These are phyloP conservation scores for Phytophthora pinifolia DNA, from an alignment of 352 stramenopile species.

Conservation along the genomic window DNA sequence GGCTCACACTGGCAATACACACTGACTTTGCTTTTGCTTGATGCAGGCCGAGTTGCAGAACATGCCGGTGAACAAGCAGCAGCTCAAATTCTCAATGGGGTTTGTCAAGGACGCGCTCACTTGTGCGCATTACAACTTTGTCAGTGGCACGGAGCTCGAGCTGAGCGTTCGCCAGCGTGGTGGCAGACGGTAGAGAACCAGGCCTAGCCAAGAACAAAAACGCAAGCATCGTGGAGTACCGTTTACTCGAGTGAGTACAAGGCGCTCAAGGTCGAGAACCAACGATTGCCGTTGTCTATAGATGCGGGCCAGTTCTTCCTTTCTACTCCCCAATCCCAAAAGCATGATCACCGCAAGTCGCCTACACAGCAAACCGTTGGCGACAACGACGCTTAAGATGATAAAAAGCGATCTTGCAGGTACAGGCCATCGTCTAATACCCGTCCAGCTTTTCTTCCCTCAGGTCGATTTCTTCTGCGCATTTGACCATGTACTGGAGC, in stretches of 20 bases:
- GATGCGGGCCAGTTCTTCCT: not conserved
- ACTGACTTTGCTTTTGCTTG: conserved; percentile 2
- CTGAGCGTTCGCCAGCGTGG: conserved; percentile 82
- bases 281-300: conserved; percentile 11
- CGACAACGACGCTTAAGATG: conserved; percentile 8
- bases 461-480: conserved; percentile 74
- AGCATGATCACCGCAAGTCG: conserved; percentile 4
- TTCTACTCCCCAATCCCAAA: conserved; percentile 5
- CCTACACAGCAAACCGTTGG: conserved; percentile 10
- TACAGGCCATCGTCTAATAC: conserved; percentile 16
- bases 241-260: too few species aligned
- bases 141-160: conserved; percentile 68
- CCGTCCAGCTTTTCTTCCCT: conserved; percentile 76
- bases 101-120: conserved; percentile 93
- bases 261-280: not conserved
- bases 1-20: not conserved
- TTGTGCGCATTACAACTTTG: conserved; percentile 88
- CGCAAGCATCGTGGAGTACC: not conserved
- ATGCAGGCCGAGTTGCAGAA: conserved; percentile 68
- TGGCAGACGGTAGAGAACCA: conserved; percentile 51
- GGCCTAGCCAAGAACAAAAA: not conserved
- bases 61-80: conserved; percentile 96
- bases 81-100: conserved; percentile 90
- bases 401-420: conserved; percentile 10
- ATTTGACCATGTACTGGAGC: conserved; percentile 89